phyloP scores from a whole-genome alignment of 2,329 filamentous ascomycete genomes.

The Pestalotiopsis sp. region DNA sequence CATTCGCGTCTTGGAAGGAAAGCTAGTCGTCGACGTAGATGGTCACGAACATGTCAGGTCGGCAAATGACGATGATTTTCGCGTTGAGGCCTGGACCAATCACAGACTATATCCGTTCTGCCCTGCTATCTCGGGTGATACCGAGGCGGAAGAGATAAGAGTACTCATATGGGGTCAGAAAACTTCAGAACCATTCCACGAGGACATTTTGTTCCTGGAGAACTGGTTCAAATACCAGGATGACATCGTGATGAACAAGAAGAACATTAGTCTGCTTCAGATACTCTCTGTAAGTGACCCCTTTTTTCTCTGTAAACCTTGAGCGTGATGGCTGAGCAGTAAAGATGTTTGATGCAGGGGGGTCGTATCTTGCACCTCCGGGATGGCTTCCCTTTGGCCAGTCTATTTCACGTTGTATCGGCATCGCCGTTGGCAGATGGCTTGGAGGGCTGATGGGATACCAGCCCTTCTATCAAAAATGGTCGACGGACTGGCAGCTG shows the following conservation, averaged over 20 bases:
- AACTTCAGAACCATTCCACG: not conserved
- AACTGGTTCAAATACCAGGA: constrained; percentile 28
- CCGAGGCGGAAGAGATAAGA: not conserved
- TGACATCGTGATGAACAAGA: constrained; percentile 6
- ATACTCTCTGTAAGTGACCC: constrained; percentile 18
- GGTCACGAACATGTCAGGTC: constrained; percentile 13
- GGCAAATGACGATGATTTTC: constrained; percentile 6
- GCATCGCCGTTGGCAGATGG: constrained; percentile 22
- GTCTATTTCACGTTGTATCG: not conserved
- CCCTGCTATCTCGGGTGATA: not conserved
- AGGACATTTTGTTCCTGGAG: constrained; percentile 20
- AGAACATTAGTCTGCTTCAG: constrained; percentile 16
- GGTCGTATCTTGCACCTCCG: constrained; percentile 16
- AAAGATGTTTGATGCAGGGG: constrained; percentile 21
- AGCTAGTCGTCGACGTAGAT: constrained; percentile 17
- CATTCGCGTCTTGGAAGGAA: constrained; percentile 15
- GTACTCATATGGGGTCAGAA: constrained; percentile 19
- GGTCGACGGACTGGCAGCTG: constrained; percentile 18
- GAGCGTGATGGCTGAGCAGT: too few relatives aligned
- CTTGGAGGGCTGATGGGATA: constrained; percentile 21
- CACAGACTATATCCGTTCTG: constrained; percentile 17
- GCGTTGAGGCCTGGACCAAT: constrained; percentile 6
- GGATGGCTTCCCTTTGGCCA: constrained; percentile 20
- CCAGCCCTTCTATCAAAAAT: constrained; percentile 20
- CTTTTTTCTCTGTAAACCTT: not conserved